Percentiles rank a stretch among this genome's conserved stretches.
phyloP scores from a whole-genome alignment of 345 rosid genomes.

The Turritis glabra region DNA sequence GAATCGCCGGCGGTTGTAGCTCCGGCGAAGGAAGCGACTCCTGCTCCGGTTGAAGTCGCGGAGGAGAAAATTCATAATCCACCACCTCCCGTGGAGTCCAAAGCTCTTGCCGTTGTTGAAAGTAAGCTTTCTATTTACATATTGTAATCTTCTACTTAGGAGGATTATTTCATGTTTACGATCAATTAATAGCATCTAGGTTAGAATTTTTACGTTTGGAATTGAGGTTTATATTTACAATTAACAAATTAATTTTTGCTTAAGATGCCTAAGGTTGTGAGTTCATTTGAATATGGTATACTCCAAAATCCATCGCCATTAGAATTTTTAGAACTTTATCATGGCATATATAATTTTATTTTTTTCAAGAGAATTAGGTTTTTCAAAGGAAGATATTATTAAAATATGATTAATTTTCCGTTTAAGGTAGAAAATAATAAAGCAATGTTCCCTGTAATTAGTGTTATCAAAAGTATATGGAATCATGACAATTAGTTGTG shows the following conservation, averaged over 20 bases:
- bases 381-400: background rate
- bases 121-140: no score
- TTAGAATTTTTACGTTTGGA: background rate
- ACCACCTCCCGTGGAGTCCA: constrained; percentile 53
- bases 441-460: constrained; percentile 2
- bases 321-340: background rate
- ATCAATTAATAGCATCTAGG: background rate
- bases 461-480: constrained; percentile 17
- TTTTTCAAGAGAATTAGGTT: background rate
- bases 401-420: background rate
- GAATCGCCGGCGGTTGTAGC: constrained; percentile 36
- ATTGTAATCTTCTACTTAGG: no score
- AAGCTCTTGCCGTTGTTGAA: constrained; percentile 62
- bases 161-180: constrained; percentile 7
- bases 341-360: background rate
- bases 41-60: constrained; percentile 37
- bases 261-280: background rate
- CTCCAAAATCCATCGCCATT: background rate
- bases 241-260: background rate
- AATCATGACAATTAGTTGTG: constrained; percentile 29
- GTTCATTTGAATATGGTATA: background rate
- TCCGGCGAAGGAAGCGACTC: constrained; percentile 35
- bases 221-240: background rate
- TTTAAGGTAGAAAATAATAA: background rate
- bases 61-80: constrained; percentile 44